Percentiles rank a stretch among this genome's conserved stretches.
Conservation (phyloP, 202 grass and related monocot species). For the Alloteropsis angusta region DNA sequence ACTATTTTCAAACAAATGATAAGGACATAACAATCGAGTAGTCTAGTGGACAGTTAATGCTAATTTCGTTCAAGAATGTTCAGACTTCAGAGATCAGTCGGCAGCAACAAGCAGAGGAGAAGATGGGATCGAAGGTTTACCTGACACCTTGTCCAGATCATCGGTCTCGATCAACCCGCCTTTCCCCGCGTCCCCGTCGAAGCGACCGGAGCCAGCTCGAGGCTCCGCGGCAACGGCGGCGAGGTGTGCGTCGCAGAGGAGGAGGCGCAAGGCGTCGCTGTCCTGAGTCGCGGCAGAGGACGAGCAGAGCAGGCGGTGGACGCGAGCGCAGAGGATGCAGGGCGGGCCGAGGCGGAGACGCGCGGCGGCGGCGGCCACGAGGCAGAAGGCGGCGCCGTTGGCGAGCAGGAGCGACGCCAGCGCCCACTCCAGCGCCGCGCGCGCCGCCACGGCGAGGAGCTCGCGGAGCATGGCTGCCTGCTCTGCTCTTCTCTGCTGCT, state of each 20-base stretch:
- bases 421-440: constrained; percentile 37
- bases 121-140: not conserved
- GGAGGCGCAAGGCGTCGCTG: not conserved
- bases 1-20: not conserved
- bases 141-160: not conserved
- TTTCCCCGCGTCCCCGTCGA: too few species aligned
- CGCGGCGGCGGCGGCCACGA: constrained; percentile 28
- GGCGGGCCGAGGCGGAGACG: constrained; percentile 28
- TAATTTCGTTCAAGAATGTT: not conserved
- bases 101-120: not conserved
- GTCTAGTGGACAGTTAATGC: not conserved
- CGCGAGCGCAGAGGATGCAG: constrained; percentile 33
- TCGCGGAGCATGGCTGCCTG: constrained; percentile 22
- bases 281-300: not conserved
- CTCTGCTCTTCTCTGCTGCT: not conserved
- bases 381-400: constrained; percentile 46
- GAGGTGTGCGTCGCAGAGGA: constrained; percentile 32
- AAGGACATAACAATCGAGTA: not conserved
- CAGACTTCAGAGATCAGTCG: not conserved
- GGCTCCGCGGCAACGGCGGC: not conserved
- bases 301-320: constrained; percentile 33
- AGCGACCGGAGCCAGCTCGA: not conserved
- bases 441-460: constrained; percentile 11
- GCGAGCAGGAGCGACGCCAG: constrained; percentile 32
- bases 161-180: not conserved